Base-by-base conservation (phyloP, 164 flowering plant species). In the Sedum album region DNA sequence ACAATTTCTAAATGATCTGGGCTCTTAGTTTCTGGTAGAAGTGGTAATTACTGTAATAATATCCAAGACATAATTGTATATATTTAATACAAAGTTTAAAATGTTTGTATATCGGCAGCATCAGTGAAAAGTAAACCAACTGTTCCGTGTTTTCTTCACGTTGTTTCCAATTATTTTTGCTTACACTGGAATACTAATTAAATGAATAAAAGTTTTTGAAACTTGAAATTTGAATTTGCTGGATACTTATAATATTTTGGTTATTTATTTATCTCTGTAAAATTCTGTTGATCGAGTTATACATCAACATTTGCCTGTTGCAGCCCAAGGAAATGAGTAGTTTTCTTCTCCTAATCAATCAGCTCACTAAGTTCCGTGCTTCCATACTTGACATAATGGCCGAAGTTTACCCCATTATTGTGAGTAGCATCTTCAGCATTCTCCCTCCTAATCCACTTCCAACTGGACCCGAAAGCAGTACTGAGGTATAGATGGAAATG, bases 281-380 rank as follows among this genome's bases (percentile, higher is more conserved):
- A 48, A 17, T 23, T 23, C 21, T n/a, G 23, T 14, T 36, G n/a
- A 53, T 25, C 9, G 18, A 31, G 48, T 15, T n/a, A 8, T 33
- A 66, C 77, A 65, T 55, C 69, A n/a, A 65, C 14, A 8, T 57
- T 11, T 69, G 53, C 18, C n/a, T 69, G 31, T 71, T 84, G 81
- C 93, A 95, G 99, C 91, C 97, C 30, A 88, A 85, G 79, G 95
- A 90, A 78, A 75, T 95, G 87, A 87, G 79, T 76, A 85, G 77
- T 26, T 84, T 90, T 76, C 89, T 95, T 42, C 72, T 89, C 31
- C 77, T 95, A 67, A 85, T 92, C 61, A 92, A 92, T 81, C 99
- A 95, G 75, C 90, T 92, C 2, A 95, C 93, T 85, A 95, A 95
- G 74, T 95, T 95, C 85, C 81, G 65, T 68, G 71, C 86, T 39